Conservation (phyloP, 108 stramenopile genomes). For the Nitzschia sp. region DNA sequence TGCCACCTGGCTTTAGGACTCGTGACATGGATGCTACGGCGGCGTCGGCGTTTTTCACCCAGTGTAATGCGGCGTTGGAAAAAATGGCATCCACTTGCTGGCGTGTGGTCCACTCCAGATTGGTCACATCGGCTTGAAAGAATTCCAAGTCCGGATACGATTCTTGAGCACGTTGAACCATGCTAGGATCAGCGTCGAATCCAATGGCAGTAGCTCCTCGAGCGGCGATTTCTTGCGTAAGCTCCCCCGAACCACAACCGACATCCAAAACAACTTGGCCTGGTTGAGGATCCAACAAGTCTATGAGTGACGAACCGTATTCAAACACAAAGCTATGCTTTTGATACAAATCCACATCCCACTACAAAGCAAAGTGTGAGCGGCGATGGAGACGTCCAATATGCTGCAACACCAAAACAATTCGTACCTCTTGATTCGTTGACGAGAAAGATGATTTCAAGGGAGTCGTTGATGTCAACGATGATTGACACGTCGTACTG, state of each 20-base stretch:
- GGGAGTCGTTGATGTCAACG: neutral
- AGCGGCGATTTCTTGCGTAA: conserved; percentile 37
- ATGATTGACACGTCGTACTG: neutral
- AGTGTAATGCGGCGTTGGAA: conserved; percentile 66
- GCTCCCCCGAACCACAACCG: conserved; percentile 65
- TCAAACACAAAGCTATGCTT: conserved; percentile 55
- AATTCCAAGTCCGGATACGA: conserved; percentile 25
- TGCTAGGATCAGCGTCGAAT: conserved; percentile 51
- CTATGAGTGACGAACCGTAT: conserved; percentile 46
- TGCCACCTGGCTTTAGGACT: conserved; percentile 43
- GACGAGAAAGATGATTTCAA: neutral
- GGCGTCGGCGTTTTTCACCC: conserved; percentile 45
- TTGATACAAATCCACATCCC: conserved; percentile 20
- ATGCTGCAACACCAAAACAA: neutral
- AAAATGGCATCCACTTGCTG: conserved; percentile 48
- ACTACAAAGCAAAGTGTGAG: conserved; percentile 10
- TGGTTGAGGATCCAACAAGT: conserved; percentile 37
- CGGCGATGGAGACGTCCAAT: neutral
- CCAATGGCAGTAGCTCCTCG: conserved; percentile 32
- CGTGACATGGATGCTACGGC: conserved; percentile 27
- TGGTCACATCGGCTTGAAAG: conserved; percentile 20
- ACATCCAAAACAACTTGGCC: conserved; percentile 53
- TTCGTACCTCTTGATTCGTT: conserved; percentile 10
- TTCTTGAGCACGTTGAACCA: conserved; percentile 26
- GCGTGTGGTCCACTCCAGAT: neutral